Percentiles rank a stretch among this genome's conserved stretches.
phyloP scores from a whole-genome alignment of 202 grass and related monocot genomes.

The Thinopyrum obtusiflorum region DNA sequence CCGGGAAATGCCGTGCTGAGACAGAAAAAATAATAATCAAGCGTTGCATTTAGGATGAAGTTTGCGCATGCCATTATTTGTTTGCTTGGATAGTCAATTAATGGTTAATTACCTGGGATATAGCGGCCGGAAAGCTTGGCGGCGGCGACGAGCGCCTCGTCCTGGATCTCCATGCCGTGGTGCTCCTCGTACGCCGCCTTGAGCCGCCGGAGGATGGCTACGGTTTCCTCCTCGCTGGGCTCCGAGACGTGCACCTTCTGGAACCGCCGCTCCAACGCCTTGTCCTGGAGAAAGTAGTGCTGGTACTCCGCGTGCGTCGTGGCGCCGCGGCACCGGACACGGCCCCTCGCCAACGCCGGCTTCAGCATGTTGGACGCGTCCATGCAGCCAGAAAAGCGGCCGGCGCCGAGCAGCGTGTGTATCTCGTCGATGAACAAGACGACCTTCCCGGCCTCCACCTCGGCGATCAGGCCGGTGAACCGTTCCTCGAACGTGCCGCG shows the following conservation, averaged over 20 bases:
- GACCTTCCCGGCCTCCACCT: background rate
- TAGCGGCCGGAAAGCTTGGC: slow-evolving; percentile 9
- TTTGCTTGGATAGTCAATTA: background rate
- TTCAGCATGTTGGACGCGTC: slow-evolving; percentile 11
- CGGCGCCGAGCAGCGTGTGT: background rate
- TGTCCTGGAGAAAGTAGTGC: background rate
- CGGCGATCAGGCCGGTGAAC: background rate
- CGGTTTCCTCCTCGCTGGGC: background rate
- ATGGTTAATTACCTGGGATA: background rate
- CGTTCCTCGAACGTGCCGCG: background rate
- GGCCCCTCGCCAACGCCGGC: slow-evolving; percentile 2
- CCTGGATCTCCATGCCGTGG: slow-evolving; percentile 10
- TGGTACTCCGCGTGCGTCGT: slow-evolving; percentile 1
- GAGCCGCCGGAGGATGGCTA: background rate
- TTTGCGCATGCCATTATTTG: background rate
- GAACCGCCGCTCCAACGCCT: slow-evolving; percentile 5
- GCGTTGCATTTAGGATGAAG: background rate
- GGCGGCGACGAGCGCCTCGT: background rate
- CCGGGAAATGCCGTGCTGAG: background rate
- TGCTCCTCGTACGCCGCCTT: background rate
- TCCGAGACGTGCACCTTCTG: slow-evolving; percentile 11
- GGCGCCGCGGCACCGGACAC: slow-evolving; percentile 3
- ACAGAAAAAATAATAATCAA: background rate
- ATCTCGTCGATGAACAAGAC: background rate
- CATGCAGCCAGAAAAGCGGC: background rate